Evolutionary conservation across 2,329 filamentous ascomycete species (phyloP), one percentile per base, ranked within the genome.

Genomic region (Monosporascus sp.): DNA sequence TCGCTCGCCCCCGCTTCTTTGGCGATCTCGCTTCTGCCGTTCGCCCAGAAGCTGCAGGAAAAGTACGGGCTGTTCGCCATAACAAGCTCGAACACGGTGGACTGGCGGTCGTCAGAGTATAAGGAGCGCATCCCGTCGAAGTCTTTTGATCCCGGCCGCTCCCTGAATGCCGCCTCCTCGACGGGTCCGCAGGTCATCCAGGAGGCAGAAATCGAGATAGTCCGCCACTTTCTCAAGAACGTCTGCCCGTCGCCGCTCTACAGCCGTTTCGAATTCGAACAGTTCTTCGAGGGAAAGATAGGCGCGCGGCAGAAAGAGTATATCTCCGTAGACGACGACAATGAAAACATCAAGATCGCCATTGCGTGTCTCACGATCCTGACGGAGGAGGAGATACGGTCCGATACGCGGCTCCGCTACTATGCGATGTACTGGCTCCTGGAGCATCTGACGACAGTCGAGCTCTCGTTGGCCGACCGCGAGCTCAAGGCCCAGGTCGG

Each of bases 221-320:
- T 71, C 7, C 58, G 58, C 7, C 67, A 70, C 47, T 70, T 68
- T 38, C 60, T 72, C 3, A 58, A 52, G 6, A 67, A 60, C 11
- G 66, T 71, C 14, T 72, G 69, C 26, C 69, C 69, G 0, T 51
- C 54, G 1, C 64, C 68, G 0, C 60, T 72, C 7, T 71, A 68
- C 37, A 38, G 56, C 5, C 63, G 65, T 6, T 68, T 71, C 27
- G 66, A 64, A 1, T 70, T 72, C 38, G 65, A 70, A 3, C 53
- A 64, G 0, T 72, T 71, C 47, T 68, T 72, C 48, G 53, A 65
- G 2, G 48, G 54, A 9, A 70, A 68, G 51, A 31, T 67, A 6
- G 61, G 63, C 20, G 63, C 63, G 8, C 55, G 56, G 22, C 57
- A 62, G 3, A 67, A 66, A 50, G 61, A 67, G 26, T 65, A 61